Evolutionary conservation across 257 asterid species (phyloP), one percentile per base, ranked within the genome.

Genomic region (Haberlea rhodopensis): DNA sequence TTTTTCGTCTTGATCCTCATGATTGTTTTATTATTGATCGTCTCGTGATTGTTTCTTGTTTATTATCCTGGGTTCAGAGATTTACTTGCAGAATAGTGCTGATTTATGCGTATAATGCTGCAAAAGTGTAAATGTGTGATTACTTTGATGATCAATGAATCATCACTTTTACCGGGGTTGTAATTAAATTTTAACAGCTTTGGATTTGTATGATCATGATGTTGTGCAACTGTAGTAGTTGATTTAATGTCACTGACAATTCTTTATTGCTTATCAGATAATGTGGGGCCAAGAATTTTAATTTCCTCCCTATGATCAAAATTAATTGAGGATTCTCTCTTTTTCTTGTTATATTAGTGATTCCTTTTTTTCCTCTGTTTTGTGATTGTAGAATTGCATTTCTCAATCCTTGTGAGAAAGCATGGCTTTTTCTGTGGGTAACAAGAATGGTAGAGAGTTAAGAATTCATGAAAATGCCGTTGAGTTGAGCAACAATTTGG

Each of bases 401-500:
- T 6, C 60, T 67, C 32, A 57, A 34, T 56, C 69, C 26, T 68
- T 73, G 73, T 72, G 69, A 66, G 75, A 84, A 31, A 78, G 72
- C 62, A 92, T 92, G 99, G 91, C 96, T 65, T 55, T 75, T 63
- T 72, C 67, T 67, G 80, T 73, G 70, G 72, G 57, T 70, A 81
- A 70, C 32, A 82, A 70, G 69, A 84, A 82, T 64, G 95, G 90
- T 34, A 81, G 73, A 79, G 88, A 85, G 60, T 63, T 92, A 79
- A 82, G 85, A 68, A 66, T 92, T 69, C 80, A 76, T 40, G 97
- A 89, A 57, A 84, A 82, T 75, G 74, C 67, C 0, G 94, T 80
- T 54, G 96, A 87, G 45, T 68, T 92, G 43, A 78, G 88, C 71
- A 81, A 84, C 10, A 75, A 85, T 84, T 80, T 92, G 68, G 97